Evolutionary conservation across 768 basidiomycete genomes (phyloP).

Genomic region (Amanita pseudoporphyria): DNA sequence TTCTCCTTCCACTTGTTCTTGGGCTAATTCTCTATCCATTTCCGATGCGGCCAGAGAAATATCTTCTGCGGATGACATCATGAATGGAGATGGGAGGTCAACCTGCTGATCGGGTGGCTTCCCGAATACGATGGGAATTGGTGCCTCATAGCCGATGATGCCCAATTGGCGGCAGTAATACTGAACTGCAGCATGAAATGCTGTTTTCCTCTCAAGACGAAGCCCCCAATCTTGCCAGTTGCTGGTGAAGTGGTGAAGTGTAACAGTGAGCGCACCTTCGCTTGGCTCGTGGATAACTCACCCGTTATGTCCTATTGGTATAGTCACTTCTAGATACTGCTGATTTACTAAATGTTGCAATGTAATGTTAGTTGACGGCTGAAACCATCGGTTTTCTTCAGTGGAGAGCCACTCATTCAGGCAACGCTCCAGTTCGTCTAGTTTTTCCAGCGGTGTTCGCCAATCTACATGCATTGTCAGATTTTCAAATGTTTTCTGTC

Average conservation of each 20-base stretch:
- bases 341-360: constrained; percentile 60
- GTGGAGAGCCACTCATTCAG: constrained; percentile 71
- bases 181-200: constrained; percentile 72
- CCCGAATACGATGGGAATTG: constrained; percentile 48
- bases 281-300: constrained; percentile 12
- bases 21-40: constrained; percentile 5
- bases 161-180: constrained; percentile 63
- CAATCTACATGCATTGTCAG: constrained; percentile 66
- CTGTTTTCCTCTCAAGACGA: constrained; percentile 51
- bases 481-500: constrained; percentile 57
- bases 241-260: constrained; percentile 11
- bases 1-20: constrained; percentile 11
- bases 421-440: constrained; percentile 57
- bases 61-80: constrained; percentile 6
- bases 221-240: constrained; percentile 49
- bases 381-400: constrained; percentile 75
- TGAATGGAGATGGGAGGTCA: constrained; percentile 10
- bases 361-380: constrained; percentile 53
- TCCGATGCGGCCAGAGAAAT: constrained; percentile 4
- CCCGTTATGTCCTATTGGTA: constrained; percentile 52
- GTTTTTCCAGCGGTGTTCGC: constrained; percentile 62
- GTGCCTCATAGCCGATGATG: constrained; percentile 50
- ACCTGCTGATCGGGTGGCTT: constrained; percentile 21
- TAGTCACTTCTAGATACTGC: constrained; percentile 57
- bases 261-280: not conserved